Conservation (phyloP, 2,329 filamentous ascomycete genomes). For the Aspergillus luchuensis region DNA sequence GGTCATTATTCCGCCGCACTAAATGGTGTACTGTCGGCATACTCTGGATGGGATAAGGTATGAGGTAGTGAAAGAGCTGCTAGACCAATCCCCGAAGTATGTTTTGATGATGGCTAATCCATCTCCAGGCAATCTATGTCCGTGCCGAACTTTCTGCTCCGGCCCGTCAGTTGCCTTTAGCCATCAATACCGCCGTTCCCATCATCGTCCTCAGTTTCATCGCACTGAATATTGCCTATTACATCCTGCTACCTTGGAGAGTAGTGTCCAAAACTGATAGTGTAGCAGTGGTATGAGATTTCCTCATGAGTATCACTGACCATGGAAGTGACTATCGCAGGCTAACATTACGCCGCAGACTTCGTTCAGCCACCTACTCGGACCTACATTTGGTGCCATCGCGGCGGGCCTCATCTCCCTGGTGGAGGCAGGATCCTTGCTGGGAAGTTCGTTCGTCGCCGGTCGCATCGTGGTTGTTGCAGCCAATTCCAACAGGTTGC, state of each 20-base stretch:
- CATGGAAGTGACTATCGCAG: too few relatives aligned
- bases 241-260: conserved; percentile 17
- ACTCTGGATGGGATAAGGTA: conserved; percentile 24
- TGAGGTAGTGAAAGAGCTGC: too few relatives aligned
- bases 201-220: conserved; percentile 19
- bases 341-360: conserved; percentile 1
- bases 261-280: conserved; percentile 19
- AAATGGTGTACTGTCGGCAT: conserved; percentile 20
- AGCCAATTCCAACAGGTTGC: conserved; percentile 18
- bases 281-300: conserved; percentile 15
- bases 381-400: conserved; percentile 10
- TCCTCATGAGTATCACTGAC: not conserved
- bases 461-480: conserved; percentile 20
- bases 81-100: too few relatives aligned
- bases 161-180: conserved; percentile 18
- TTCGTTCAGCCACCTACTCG: conserved; percentile 14
- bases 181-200: conserved; percentile 19
- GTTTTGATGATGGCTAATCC: too few relatives aligned
- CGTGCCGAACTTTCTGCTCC: conserved; percentile 18
- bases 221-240: conserved; percentile 19
- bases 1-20: conserved; percentile 21
- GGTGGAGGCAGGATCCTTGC: conserved; percentile 17
- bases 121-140: conserved; percentile 18
- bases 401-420: conserved; percentile 16
- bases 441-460: conserved; percentile 19